Evolutionary conservation across 169 alveolate species (phyloP).

Genomic region (Perkinsus chesapeaki): DNA sequence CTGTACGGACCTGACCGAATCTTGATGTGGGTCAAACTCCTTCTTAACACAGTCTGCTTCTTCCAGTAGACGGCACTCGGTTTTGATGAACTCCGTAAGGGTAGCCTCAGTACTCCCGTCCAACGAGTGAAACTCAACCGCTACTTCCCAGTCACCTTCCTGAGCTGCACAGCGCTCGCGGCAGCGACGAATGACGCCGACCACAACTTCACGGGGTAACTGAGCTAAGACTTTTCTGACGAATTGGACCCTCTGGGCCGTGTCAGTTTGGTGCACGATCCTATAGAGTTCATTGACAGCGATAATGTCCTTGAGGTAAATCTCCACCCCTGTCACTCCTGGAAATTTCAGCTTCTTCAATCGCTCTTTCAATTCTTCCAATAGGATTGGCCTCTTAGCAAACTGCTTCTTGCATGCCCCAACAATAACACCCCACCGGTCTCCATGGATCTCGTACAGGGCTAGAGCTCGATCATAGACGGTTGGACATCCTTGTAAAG

Average conservation of each 20-base stretch:
- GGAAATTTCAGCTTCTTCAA: not conserved
- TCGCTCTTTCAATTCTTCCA: not conserved
- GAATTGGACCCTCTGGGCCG: not conserved
- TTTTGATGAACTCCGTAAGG: not conserved
- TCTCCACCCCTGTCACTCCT: not conserved
- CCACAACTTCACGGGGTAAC: not conserved
- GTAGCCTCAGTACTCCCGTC: not conserved
- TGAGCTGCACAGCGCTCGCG: not conserved
- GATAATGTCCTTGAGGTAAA: not conserved
- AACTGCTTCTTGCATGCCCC: not conserved
- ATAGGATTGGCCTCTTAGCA: not conserved
- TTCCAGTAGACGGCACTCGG: not conserved
- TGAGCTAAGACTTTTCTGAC: not conserved
- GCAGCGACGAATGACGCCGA: not conserved
- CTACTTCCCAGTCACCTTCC: not conserved
- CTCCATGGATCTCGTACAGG: not conserved
- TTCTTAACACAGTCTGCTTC: not conserved
- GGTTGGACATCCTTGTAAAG: not conserved
- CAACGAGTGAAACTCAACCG: not conserved
- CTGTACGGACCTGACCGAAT: not conserved
- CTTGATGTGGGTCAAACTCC: not conserved
- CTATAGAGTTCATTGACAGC: not conserved
- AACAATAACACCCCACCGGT: not conserved
- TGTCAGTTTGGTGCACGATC: not conserved
- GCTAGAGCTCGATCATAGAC: not conserved